Evolutionary conservation across 768 basidiomycete genomes (phyloP).

Genomic region (Suillus luteus): DNA sequence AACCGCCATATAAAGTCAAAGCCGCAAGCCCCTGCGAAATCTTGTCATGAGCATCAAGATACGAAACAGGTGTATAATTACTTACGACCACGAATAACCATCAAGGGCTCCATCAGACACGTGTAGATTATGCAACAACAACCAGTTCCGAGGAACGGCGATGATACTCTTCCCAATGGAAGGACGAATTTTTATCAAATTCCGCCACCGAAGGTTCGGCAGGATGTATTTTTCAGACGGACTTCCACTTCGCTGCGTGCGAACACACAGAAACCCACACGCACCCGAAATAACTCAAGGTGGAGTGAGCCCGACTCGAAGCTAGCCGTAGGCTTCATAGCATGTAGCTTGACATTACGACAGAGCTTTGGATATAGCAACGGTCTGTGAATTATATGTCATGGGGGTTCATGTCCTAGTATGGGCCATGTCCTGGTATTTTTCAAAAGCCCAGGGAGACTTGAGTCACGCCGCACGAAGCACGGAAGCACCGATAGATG

Average conservation of each 20-base stretch:
- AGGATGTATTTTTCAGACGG: background rate
- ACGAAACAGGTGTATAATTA: background rate
- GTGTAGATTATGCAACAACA: too few species aligned
- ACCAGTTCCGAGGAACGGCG: background rate
- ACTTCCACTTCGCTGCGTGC: conserved; percentile 12
- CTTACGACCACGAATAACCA: background rate
- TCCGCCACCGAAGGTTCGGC: background rate
- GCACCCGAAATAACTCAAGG: conserved; percentile 5
- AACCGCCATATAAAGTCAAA: background rate
- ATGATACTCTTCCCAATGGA: background rate
- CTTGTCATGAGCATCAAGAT: background rate
- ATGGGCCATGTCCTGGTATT: background rate
- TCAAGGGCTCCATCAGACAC: background rate
- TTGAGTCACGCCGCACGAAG: conserved; percentile 12
- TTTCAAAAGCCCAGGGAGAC: conserved; percentile 8
- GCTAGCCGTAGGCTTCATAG: background rate
- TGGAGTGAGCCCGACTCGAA: conserved; percentile 8
- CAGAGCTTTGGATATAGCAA: background rate
- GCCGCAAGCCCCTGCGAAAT: background rate
- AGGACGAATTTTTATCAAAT: background rate
- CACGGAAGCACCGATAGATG: conserved; percentile 18
- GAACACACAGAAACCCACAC: conserved; percentile 9
- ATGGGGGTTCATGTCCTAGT: background rate
- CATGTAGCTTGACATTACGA: background rate
- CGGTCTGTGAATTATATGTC: background rate